phyloP scores from a whole-genome alignment of 148 eudicot genomes.

The Rhododendron henanense region DNA sequence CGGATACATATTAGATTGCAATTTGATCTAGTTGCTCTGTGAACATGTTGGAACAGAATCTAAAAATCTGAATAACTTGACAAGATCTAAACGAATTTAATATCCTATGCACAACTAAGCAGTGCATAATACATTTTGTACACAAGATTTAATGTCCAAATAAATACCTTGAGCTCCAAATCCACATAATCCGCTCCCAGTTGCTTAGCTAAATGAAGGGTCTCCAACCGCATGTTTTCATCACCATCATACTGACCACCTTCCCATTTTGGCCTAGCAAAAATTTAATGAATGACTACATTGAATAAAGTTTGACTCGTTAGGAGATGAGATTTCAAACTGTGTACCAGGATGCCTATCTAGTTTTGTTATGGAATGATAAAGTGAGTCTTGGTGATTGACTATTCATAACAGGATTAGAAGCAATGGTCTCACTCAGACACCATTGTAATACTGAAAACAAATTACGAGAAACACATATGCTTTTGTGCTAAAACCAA shows the following conservation, averaged over 20 bases:
- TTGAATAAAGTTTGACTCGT: not conserved
- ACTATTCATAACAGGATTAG: not conserved
- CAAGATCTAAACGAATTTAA: not conserved
- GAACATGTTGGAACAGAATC: not conserved
- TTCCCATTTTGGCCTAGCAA: slow-evolving; percentile 54
- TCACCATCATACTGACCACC: slow-evolving; percentile 58
- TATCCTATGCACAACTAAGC: not conserved
- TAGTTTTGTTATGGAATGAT: not conserved
- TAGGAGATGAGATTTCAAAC: not conserved
- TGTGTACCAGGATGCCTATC: not conserved
- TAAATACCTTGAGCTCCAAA: slow-evolving; percentile 62
- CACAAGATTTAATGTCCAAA: not conserved
- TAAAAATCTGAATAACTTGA: not conserved
- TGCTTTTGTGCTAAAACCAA: not conserved
- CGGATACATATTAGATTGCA: not conserved
- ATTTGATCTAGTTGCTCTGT: not conserved
- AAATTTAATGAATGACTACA: not conserved
- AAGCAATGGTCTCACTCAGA: not conserved
- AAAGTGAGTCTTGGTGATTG: not conserved
- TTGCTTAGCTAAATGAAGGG: slow-evolving; percentile 48
- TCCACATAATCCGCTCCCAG: slow-evolving; percentile 69
- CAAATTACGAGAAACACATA: not conserved
- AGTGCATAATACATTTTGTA: not conserved
- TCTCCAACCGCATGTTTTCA: slow-evolving; percentile 37
- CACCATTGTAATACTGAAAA: not conserved